These are phyloP conservation scores for Sugiyamaella valdiviana DNA, from an alignment of 805 yeast genomes.

Conservation along the genomic window DNA sequence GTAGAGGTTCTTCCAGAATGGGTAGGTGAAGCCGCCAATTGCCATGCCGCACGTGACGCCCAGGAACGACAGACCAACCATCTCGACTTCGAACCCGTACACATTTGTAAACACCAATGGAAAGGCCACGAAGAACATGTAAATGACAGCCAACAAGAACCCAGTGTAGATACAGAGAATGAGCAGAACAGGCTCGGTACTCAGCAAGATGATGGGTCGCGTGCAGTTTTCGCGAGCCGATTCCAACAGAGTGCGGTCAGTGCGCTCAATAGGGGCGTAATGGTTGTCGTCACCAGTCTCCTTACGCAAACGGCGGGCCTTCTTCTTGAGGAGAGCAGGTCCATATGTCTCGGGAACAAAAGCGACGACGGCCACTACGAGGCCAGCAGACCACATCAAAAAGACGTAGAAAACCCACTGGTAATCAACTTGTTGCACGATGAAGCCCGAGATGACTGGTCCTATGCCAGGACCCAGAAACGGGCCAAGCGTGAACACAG, in stretches of 20 bases:
- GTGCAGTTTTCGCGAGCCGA: constrained; percentile 36
- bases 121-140: constrained; percentile 54
- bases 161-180: constrained; percentile 53
- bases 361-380: constrained; percentile 42
- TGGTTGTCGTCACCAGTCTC: constrained; percentile 34
- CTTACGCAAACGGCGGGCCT: constrained; percentile 55
- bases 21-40: constrained; percentile 42
- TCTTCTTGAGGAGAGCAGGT: constrained; percentile 64
- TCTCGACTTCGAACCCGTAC: constrained; percentile 43
- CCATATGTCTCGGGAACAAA: constrained; percentile 67
- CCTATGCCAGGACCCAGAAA: constrained; percentile 73
- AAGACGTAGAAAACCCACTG: constrained; percentile 66
- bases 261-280: constrained; percentile 39
- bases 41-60: constrained; percentile 62
- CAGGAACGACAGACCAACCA: constrained; percentile 54
- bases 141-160: constrained; percentile 49
- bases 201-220: constrained; percentile 46
- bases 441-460: constrained; percentile 55
- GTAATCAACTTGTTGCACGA: constrained; percentile 55
- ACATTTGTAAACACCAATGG: constrained; percentile 48
- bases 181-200: constrained; percentile 50
- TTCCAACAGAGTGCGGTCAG: constrained; percentile 3
- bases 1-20: constrained; percentile 17
- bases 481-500: constrained; percentile 71
- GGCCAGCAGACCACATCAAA: constrained; percentile 53